Evolutionary conservation across 495 filamentous ascomycete species (phyloP), one percentile per base, ranked within the genome.

Genomic region (Peziza echinospora): DNA sequence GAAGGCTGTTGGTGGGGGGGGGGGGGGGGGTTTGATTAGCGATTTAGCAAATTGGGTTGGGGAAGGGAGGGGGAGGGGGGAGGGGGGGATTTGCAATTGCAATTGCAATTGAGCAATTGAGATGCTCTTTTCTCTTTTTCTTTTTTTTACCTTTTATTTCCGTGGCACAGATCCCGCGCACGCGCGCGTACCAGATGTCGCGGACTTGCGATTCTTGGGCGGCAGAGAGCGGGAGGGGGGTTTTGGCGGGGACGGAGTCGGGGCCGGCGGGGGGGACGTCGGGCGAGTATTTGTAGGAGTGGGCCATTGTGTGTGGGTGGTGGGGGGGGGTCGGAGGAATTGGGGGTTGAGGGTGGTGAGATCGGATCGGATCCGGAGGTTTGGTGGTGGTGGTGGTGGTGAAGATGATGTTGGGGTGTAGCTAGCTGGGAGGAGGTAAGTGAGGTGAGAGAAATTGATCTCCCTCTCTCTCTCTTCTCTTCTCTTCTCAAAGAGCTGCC

Each of bases 181-280:
- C 91, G 24, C 82, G 72, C 56, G 81, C 82, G 65, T 94, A 79
- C 61, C 84, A 97, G 23, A 94, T 62, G 52, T 91, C 78, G 44
- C 83, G 74, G 41, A 97, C 85, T 67, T 93, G 82, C 28, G 77
- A 69, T 65, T 97, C 89, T 61, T 97, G 89, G 7, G 78, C 68
- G 5, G 91, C 77, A 41, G 86, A 92, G 43, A 97, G 72, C n/a
- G 91, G 89, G 41, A 93, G 65, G 2, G 89, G 89, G 59, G 91
- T 93, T 53, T 75, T 72, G 0, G 76, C 73, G 3, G 73, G 70
- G 58, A 77, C 63, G n/a, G 67, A 61, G 16, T 41, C 23, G 8
- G 44, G 6, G 25, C 41, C 37, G 21, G 52, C 11, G 1, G 37
- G 3, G 4, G 50, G 5, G 3, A 41, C 21, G 8, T 37, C 30